A percentile compares a stretch with the other conserved stretches of the same genome.
Evolutionary conservation across 176 grass and related monocot species (phyloP).

Genomic region (Hsuehochloa calcarea): DNA sequence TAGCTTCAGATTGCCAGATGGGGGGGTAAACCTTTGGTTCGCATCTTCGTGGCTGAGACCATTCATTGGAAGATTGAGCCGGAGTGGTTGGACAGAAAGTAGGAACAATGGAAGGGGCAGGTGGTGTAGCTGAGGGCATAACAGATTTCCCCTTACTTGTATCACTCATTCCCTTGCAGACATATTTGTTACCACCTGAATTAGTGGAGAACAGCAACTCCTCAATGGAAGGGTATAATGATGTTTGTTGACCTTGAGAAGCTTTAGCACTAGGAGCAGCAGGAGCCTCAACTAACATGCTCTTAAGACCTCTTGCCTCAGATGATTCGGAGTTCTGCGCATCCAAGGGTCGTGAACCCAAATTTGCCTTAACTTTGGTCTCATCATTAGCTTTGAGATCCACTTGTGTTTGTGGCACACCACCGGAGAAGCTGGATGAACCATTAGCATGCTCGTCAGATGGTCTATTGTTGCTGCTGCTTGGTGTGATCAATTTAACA

Average conservation of each 20-base stretch:
- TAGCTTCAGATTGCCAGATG: constrained; percentile 32
- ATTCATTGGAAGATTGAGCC: constrained; percentile 4
- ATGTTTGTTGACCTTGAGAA: constrained; percentile 38
- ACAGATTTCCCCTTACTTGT: constrained; percentile 52
- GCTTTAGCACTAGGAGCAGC: neutral
- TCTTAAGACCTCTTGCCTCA: constrained; percentile 20
- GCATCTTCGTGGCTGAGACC: neutral
- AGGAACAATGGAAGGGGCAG: neutral
- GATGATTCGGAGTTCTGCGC: neutral
- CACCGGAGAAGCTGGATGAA: constrained; percentile 30
- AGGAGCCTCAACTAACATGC: constrained; percentile 19
- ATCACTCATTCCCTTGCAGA: constrained; percentile 28
- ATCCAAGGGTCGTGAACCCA: neutral
- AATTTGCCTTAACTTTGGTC: constrained; percentile 12
- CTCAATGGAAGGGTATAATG: constrained; percentile 48
- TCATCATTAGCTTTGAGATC: constrained; percentile 12
- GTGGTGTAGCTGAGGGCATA: neutral
- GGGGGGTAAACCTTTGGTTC: neutral
- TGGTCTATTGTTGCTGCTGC: neutral
- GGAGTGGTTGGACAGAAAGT: constrained; percentile 22
- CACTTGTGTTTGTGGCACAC: constrained; percentile 15
- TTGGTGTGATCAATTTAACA: constrained; percentile 47
- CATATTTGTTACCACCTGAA: constrained; percentile 23
- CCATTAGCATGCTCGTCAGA: constrained; percentile 25
- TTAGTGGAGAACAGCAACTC: constrained; percentile 29